Evolutionary conservation across 2,329 filamentous ascomycete genomes (phyloP).

Genomic region (Alternaria postmessia): DNA sequence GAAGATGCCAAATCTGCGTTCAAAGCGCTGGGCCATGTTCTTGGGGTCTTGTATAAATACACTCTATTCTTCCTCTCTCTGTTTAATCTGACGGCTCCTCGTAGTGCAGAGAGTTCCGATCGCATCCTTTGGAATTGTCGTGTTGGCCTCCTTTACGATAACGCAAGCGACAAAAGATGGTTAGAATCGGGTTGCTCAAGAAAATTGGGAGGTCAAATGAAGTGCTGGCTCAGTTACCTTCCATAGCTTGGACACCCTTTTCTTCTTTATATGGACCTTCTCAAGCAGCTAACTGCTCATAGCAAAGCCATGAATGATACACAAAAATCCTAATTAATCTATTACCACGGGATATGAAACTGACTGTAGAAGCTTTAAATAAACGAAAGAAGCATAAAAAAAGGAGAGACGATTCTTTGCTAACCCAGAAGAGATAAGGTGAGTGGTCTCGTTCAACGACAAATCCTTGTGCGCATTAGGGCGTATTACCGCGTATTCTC

Average conservation of each 20-base stretch:
- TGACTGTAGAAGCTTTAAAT: neutral
- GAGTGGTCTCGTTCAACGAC: neutral
- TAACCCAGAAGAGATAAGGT: neutral
- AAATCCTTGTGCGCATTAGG: neutral
- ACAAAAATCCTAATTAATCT: neutral
- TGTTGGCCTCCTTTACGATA: neutral
- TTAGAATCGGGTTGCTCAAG: neutral
- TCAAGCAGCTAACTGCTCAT: no score
- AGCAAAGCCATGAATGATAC: neutral
- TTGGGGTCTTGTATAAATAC: neutral
- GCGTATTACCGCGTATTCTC: slow-evolving; percentile 1
- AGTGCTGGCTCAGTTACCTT: neutral
- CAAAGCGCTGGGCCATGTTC: neutral
- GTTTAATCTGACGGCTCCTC: neutral
- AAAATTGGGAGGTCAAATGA: neutral
- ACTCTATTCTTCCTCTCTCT: neutral
- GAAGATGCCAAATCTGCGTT: neutral
- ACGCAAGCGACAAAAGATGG: neutral
- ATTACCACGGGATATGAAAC: neutral
- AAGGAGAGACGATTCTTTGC: no score
- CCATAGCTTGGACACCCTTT: no score
- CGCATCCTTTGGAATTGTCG: neutral
- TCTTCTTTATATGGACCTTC: no score
- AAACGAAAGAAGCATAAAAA: neutral
- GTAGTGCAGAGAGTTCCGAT: neutral